Base-by-base conservation (phyloP, 1,284 basidiomycete species). In the Athelia sp. region DNA sequence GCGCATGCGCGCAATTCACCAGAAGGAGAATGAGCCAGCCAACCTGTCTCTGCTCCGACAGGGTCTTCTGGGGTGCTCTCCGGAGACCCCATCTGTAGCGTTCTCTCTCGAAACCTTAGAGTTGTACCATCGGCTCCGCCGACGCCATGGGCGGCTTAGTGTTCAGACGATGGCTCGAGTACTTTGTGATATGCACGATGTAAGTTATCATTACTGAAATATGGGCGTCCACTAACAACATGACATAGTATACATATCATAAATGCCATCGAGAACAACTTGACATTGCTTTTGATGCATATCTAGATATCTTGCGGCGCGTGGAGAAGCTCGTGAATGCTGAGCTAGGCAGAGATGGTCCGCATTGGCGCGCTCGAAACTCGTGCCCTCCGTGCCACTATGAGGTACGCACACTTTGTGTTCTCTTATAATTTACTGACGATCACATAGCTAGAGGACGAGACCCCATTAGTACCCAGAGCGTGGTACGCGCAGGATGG, bases 401-500 rank as follows among this genome's bases (percentile, higher is more conserved):
- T 43, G 26, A 49, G 43, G 46, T 50, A 36, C 24, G 45, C 13
- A 34, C 43, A 18, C n/a, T 6, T n/a, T n/a, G 36, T 21, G 11
- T 40, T 8, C 9, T 40, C 4, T 8, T 6, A 8, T n/a, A 8
- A n/a, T 4, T 9, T 29, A 40, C 36, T 40, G n/a, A 40, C 19
- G n/a, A 4, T 8, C n/a, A 40, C 6, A 29, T 21, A 40, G 36
- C 36, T 40, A 4, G n/a, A 40, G 15, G 15, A n/a, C 31, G 19
- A 47, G 34, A 23, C 48, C 49, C 3, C 15, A 24, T 22, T 53
- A 36, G 32, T 50, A 31, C 24, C 44, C 34, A 4, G 8, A 6
- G 1, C 4, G 10, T 36, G 56, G 10, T 32, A 54, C 40, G 45
- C 42, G 14, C 52, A 56, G 42, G 58, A 62, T 40, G 58, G 58